phyloP scores from a whole-genome alignment of 179 eudicot species.

The Sideroxylon spinosum region DNA sequence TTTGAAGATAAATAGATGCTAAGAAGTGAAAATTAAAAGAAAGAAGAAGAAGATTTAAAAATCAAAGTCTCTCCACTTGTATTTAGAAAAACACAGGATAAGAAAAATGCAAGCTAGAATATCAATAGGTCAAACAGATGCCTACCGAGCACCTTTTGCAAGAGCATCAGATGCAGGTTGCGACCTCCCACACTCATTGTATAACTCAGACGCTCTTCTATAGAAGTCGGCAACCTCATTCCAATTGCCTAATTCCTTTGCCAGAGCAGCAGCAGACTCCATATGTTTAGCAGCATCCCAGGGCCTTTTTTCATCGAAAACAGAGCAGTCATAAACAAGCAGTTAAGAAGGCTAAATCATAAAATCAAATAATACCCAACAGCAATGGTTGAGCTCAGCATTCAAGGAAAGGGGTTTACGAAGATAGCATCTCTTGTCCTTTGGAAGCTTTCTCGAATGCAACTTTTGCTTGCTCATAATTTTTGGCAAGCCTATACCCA shows the following conservation, averaged over 20 bases:
- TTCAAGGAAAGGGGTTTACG: constrained; percentile 33
- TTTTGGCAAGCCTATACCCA: constrained; percentile 60
- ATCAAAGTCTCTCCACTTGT: not conserved
- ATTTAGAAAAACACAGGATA: not conserved
- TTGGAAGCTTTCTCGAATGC: constrained; percentile 89
- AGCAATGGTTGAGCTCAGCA: not conserved
- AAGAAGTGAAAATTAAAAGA: not conserved
- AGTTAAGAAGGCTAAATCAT: not conserved
- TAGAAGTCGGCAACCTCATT: constrained; percentile 75
- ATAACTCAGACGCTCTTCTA: constrained; percentile 62
- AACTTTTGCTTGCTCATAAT: constrained; percentile 66
- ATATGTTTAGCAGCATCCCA: constrained; percentile 95
- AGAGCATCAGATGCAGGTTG: constrained; percentile 94
- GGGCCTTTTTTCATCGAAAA: constrained; percentile 43
- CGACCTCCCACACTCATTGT: constrained; percentile 72
- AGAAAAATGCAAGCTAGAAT: constrained; percentile 8
- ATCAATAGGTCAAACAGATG: constrained; percentile 16
- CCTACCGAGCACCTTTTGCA: constrained; percentile 83
- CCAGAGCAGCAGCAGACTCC: constrained; percentile 83
- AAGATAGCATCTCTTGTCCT: constrained; percentile 86
- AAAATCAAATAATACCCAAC: not conserved
- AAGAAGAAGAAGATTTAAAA: not conserved
- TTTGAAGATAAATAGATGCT: not conserved
- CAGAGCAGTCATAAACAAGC: not conserved
- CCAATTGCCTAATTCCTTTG: constrained; percentile 69